A percentile compares a stretch with the other conserved stretches of the same genome.
Evolutionary conservation across 2,329 filamentous ascomycete genomes (phyloP).

Genomic region (Amauroascus verrucosus): DNA sequence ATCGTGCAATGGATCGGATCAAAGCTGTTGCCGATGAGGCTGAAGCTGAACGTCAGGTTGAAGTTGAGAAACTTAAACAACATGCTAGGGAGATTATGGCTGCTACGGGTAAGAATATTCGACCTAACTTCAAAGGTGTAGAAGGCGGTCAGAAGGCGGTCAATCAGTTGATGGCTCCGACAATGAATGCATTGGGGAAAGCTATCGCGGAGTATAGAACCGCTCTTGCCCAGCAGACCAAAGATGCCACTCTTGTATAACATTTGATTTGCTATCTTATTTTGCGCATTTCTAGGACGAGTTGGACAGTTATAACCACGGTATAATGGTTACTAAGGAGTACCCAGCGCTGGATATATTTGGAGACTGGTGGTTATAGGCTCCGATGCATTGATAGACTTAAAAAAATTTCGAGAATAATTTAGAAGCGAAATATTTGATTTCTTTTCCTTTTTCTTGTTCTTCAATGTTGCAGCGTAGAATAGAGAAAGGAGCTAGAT

Average conservation of each 20-base stretch:
- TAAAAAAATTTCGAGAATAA: neutral
- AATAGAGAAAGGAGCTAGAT: too few relatives aligned
- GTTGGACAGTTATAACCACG: neutral
- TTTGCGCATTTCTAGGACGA: neutral
- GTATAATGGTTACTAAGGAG: neutral
- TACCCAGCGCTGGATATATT: neutral
- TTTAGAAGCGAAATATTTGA: neutral
- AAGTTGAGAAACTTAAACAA: conserved; percentile 56
- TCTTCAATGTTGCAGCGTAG: too few relatives aligned
- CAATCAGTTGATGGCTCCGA: conserved; percentile 63
- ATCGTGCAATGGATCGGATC: conserved; percentile 66
- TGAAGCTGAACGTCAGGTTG: conserved; percentile 59
- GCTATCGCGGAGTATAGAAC: conserved; percentile 62
- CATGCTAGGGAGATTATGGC: conserved; percentile 62
- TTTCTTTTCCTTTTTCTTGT: too few relatives aligned
- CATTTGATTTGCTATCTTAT: neutral
- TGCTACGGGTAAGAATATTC: conserved; percentile 62
- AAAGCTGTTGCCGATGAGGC: conserved; percentile 70
- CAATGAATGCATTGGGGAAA: conserved; percentile 57
- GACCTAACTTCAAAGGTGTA: conserved; percentile 54
- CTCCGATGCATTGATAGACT: neutral
- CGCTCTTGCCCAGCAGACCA: conserved; percentile 54
- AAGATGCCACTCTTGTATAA: conserved; percentile 9
- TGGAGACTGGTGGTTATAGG: neutral
- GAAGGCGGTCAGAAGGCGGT: conserved; percentile 69